These are phyloP conservation scores for Acanthamoeba castellanii DNA, from an alignment of 208 protist species.

Conservation along the genomic window DNA sequence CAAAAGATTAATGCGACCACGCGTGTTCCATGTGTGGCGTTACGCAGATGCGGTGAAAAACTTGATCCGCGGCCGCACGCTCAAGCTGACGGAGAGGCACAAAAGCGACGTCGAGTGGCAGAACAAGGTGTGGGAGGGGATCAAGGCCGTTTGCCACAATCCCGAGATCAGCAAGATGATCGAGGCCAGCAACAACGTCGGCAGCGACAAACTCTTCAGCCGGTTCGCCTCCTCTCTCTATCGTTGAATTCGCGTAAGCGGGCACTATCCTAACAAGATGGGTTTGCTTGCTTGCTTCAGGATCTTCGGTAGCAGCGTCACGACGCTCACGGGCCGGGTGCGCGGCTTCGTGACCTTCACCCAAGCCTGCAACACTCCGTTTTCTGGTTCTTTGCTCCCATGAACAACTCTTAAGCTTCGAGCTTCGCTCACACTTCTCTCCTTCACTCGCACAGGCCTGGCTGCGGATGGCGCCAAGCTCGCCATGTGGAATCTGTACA, in stretches of 20 bases:
- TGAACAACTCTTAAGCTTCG: background rate
- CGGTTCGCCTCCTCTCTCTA: background rate
- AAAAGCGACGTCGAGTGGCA: constrained; percentile 20
- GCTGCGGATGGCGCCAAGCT: constrained; percentile 66
- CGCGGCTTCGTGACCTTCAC: constrained; percentile 66
- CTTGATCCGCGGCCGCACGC: constrained; percentile 1
- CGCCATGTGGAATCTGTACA: constrained; percentile 58
- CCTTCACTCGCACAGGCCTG: background rate
- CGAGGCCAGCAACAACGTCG: background rate
- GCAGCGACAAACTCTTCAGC: constrained; percentile 7
- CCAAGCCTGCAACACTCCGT: constrained; percentile 63
- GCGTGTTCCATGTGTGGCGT: background rate
- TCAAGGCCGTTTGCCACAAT: constrained; percentile 22
- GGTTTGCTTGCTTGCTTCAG: background rate
- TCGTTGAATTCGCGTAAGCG: background rate
- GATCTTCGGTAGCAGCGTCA: constrained; percentile 22
- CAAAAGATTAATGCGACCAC: background rate
- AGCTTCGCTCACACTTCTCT: background rate
- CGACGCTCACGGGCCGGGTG: constrained; percentile 24
- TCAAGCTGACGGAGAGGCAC: background rate
- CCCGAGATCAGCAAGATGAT: background rate
- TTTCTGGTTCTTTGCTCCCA: constrained; percentile 11
- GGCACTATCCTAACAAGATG: background rate
- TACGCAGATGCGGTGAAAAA: constrained; percentile 21
- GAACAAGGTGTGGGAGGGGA: constrained; percentile 7